phyloP scores from a whole-genome alignment of 2,329 filamentous ascomycete species.

The Penicillium sp. region DNA sequence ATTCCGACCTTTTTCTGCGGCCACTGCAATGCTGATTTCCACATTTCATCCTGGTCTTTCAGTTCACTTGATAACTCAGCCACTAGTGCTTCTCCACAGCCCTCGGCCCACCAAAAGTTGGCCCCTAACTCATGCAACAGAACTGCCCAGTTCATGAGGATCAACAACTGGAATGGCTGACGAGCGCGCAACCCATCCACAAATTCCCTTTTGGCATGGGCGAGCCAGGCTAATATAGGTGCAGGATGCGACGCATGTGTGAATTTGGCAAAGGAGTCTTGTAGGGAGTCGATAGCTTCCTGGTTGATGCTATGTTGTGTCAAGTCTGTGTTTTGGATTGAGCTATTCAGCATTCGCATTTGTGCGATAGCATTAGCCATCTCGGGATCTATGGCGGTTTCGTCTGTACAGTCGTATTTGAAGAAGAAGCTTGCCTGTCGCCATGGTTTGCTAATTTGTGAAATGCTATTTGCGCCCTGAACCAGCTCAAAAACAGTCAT shows the following conservation, averaged over 20 bases:
- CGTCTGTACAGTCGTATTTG: neutral
- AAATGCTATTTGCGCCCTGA: neutral
- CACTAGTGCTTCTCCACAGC: slow-evolving; percentile 14
- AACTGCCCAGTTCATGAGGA: slow-evolving; percentile 25
- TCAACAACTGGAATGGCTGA: slow-evolving; percentile 17
- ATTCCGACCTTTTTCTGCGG: neutral
- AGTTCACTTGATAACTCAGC: slow-evolving; percentile 9
- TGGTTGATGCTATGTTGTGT: neutral
- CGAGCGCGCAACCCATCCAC: slow-evolving; percentile 10
- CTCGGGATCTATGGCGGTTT: neutral
- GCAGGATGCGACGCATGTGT: slow-evolving; percentile 1
- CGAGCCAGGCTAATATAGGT: slow-evolving; percentile 7
- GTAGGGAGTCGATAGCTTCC: slow-evolving; percentile 1
- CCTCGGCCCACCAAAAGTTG: slow-evolving; percentile 21
- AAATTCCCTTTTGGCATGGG: slow-evolving; percentile 17
- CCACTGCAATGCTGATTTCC: slow-evolving; percentile 1
- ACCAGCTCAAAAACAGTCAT: slow-evolving; percentile 1
- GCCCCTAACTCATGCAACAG: slow-evolving; percentile 16
- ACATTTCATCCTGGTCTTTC: neutral
- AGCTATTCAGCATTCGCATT: neutral
- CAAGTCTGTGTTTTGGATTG: neutral
- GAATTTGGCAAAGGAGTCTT: slow-evolving; percentile 5
- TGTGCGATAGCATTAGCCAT: neutral
- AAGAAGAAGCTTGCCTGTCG: slow-evolving; percentile 1
- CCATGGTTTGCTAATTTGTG: slow-evolving; percentile 2